These are phyloP conservation scores for Byssothecium circinans DNA, from an alignment of 2,329 filamentous ascomycete species.

Conservation along the genomic window DNA sequence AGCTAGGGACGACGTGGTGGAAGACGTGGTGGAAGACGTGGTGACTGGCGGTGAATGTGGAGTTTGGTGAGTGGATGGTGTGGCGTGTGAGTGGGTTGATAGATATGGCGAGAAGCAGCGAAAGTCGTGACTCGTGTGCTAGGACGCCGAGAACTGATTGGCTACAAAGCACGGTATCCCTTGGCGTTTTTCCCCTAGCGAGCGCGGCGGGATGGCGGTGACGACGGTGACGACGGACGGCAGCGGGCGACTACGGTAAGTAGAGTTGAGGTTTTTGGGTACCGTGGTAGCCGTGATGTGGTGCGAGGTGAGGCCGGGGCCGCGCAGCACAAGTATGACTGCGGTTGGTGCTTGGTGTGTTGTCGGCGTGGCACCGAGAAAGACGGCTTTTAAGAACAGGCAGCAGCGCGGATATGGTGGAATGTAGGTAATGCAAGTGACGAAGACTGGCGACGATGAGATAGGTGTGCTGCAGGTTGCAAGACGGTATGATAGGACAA, in stretches of 20 bases:
- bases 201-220: conserved; percentile 3
- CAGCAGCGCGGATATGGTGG: too few species aligned
- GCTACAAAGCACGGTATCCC: conserved; percentile 16
- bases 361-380: too few species aligned
- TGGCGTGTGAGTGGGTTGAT: conserved; percentile 25
- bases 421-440: conserved; percentile 3
- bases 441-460: conserved; percentile 9
- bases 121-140: conserved; percentile 25
- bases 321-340: too few species aligned
- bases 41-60: too few species aligned
- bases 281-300: too few species aligned
- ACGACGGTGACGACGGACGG: too few species aligned
- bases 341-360: too few species aligned
- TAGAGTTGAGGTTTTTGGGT: too few species aligned
- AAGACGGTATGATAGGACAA: not conserved
- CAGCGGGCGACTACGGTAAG: too few species aligned
- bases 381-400: too few species aligned
- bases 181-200: conserved; percentile 15
- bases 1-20: conserved; percentile 26
- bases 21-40: conserved; percentile 13
- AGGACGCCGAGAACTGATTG: conserved; percentile 31
- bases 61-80: too few species aligned
- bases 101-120: conserved; percentile 13
- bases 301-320: too few species aligned
- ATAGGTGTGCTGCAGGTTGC: not conserved